Conservation (phyloP, 495 filamentous ascomycete species). For the Neurospora sp. region DNA sequence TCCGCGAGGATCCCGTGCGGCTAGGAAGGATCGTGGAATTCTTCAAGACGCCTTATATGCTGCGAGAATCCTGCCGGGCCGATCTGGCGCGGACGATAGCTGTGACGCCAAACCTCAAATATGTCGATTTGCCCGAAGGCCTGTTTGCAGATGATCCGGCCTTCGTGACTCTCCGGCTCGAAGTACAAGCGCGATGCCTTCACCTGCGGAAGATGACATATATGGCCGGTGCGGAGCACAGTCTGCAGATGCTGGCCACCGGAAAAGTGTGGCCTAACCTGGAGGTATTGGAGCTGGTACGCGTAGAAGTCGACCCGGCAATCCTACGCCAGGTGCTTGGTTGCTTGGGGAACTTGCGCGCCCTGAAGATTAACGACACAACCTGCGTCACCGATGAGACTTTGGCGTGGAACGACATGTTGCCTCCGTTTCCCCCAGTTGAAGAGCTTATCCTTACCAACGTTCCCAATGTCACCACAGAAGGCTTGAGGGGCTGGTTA, state of each 20-base stretch:
- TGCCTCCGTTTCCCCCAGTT: constrained; percentile 62
- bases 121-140: constrained; percentile 85
- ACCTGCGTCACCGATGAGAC: constrained; percentile 63
- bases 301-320: constrained; percentile 60
- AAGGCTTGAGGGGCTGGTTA: constrained; percentile 58
- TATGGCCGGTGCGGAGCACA: constrained; percentile 63
- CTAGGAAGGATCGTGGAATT: constrained; percentile 60
- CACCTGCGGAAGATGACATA: constrained; percentile 86
- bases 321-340: constrained; percentile 62
- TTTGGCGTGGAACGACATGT: constrained; percentile 48
- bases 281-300: constrained; percentile 67
- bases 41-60: constrained; percentile 94
- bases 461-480: constrained; percentile 56
- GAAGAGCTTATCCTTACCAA: constrained; percentile 58
- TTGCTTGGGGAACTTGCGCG: constrained; percentile 53
- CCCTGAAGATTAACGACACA: constrained; percentile 61
- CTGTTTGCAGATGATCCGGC: constrained; percentile 69
- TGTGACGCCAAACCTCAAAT: constrained; percentile 74
- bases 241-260: constrained; percentile 56
- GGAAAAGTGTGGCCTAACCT: constrained; percentile 65
- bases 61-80: constrained; percentile 74
- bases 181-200: constrained; percentile 72
- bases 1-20: constrained; percentile 58
- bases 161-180: constrained; percentile 66
- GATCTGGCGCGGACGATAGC: constrained; percentile 79